A percentile compares a stretch with the other conserved stretches of the same genome.
These are phyloP conservation scores for Boletus rubescentipes DNA, from an alignment of 768 basidiomycete species.

Conservation along the genomic window DNA sequence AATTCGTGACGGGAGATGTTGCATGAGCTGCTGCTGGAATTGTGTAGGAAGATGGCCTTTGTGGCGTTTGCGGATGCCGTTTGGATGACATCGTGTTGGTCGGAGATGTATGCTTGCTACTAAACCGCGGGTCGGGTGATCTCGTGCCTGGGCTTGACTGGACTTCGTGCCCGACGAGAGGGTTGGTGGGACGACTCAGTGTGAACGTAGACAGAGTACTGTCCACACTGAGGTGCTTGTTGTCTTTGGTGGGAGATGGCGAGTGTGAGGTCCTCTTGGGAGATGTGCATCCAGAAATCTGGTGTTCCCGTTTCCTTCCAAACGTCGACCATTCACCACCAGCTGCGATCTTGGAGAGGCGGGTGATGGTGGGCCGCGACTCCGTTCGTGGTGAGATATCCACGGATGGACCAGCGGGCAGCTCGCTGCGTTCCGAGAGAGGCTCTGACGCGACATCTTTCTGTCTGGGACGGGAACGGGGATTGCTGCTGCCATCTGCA, in stretches of 20 bases:
- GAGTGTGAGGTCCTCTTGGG: constrained; percentile 16
- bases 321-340: constrained; percentile 38
- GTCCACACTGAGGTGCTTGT: constrained; percentile 12
- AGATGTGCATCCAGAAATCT: constrained; percentile 12
- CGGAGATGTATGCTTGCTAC: constrained; percentile 33
- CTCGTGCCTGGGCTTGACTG: constrained; percentile 8
- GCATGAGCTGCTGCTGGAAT: constrained; percentile 12
- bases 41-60: constrained; percentile 20
- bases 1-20: constrained; percentile 13
- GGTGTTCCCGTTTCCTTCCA: constrained; percentile 27
- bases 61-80: constrained; percentile 28
- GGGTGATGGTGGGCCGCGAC: constrained; percentile 12
- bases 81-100: constrained; percentile 28
- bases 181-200: constrained; percentile 18
- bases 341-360: constrained; percentile 17
- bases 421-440: background rate
- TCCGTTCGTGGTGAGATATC: constrained; percentile 14
- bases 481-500: background rate
- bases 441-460: background rate
- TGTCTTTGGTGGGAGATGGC: constrained; percentile 19
- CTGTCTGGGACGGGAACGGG: constrained; percentile 5
- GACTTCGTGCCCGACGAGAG: constrained; percentile 3
- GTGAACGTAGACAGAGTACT: constrained; percentile 22
- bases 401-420: background rate
- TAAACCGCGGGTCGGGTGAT: constrained; percentile 18